Evolutionary conservation across 768 basidiomycete species (phyloP), one percentile per base, ranked within the genome.

Genomic region (Grammothele lineata): DNA sequence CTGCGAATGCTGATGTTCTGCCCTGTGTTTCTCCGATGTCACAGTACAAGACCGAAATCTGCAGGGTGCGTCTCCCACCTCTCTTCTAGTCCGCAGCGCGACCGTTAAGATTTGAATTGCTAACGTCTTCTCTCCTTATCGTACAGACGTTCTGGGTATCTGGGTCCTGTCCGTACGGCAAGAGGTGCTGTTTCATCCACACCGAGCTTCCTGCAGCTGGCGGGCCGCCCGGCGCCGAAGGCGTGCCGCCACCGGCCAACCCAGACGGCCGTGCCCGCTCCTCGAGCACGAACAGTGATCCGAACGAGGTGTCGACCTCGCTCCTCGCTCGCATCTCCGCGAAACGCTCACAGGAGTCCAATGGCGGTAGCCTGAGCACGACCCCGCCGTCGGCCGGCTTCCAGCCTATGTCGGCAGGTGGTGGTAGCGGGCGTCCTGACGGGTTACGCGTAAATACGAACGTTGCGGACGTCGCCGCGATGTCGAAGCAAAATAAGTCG

Each of bases 31-130:
- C 46, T 45, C 23, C 44, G 47, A 32, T 32, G 18, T 24, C 42
- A 17, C 59, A 88, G 89, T 93, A 93, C 68, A 94, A 94, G 68
- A 93, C 92, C 9, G 91, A 94, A 66, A 91, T 93, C 55, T 94
- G 91, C 65, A 81, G 90, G 71, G 88, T 91, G 58, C 54, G 81
- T 67, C 49, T 47, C 38, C 40, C n/a, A n/a, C n/a, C n/a, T n/a
- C n/a, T n/a, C 43, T 48, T 9, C 35, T 6, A 36, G 27, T 43
- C 37, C 40, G 40, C 23, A 21, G 23, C 14, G 27, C 40, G 40
- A 38, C 36, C 34, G 47, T 32, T 40, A 8, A 23, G 36, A 39
- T 45, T 26, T 22, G 14, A 14, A 34, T 38, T 15, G 36, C 40
- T 39, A 37, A 46, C 41, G 18, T 34, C 35, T 38, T 23, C 25